Evolutionary conservation across 106 monocot species (phyloP).

Genomic region (Allium fistulosum): DNA sequence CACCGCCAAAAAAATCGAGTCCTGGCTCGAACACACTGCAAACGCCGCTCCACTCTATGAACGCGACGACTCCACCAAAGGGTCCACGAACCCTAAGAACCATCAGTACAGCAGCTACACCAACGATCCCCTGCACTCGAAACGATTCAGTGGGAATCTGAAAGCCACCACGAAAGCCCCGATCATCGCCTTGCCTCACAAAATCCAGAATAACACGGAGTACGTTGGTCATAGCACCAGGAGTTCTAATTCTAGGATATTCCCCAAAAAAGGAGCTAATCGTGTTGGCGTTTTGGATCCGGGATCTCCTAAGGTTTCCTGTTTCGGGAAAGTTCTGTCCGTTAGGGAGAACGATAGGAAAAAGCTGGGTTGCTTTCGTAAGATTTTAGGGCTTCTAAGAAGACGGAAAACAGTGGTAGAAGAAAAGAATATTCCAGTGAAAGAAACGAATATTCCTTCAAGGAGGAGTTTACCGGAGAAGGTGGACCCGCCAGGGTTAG

Average conservation of each 20-base stretch:
- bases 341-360: conserved; percentile 7
- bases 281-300: conserved; percentile 23
- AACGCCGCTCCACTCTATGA: conserved; percentile 40
- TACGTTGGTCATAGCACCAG: conserved; percentile 28
- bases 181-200: conserved; percentile 59
- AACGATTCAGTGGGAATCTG: conserved; percentile 56
- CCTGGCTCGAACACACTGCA: not conserved
- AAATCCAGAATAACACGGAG: conserved; percentile 40
- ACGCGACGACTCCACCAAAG: conserved; percentile 67
- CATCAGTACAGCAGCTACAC: conserved; percentile 4
- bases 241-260: conserved; percentile 13
- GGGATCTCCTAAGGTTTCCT: conserved; percentile 69
- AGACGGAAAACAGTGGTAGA: not conserved
- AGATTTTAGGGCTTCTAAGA: not conserved
- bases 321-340: conserved; percentile 62
- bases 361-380: conserved; percentile 10
- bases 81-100: conserved; percentile 62
- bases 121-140: conserved; percentile 25
- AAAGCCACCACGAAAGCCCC: conserved; percentile 50
- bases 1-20: conserved; percentile 10
- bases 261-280: conserved; percentile 29
- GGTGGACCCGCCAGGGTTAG: conserved; percentile 14
- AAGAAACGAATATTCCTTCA: not conserved
- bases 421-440: not conserved
- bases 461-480: not conserved